These are phyloP conservation scores for Triticum dicoccoides DNA, from an alignment of 176 grass and related monocot species.

Conservation along the genomic window DNA sequence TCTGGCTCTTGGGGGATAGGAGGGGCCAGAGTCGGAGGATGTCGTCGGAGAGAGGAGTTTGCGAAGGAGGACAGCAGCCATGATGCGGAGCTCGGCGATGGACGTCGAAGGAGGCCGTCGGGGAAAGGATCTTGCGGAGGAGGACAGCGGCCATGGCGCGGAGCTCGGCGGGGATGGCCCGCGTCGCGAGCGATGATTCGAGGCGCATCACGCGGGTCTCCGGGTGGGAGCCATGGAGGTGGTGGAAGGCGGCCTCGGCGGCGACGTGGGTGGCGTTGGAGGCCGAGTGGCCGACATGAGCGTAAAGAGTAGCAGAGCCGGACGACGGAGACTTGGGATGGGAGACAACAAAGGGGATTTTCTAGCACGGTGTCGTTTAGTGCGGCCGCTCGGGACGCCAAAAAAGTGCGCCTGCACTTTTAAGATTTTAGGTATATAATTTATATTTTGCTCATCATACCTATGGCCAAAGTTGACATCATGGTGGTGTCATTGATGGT, in stretches of 20 bases:
- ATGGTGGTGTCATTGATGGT: too few species aligned
- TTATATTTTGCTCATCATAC: too few species aligned
- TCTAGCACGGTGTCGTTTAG: too few species aligned
- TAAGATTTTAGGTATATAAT: too few species aligned
- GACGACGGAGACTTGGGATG: too few species aligned
- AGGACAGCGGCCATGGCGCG: conserved; percentile 73
- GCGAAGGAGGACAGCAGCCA: too few species aligned
- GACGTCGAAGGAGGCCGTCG: conserved; percentile 39
- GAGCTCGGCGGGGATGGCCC: conserved; percentile 42
- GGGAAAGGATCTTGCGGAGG: conserved; percentile 79
- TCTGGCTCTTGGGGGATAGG: conserved; percentile 53
- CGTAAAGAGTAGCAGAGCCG: conserved; percentile 40
- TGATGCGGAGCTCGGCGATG: not conserved
- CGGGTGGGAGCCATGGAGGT: conserved; percentile 63
- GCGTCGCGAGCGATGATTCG: conserved; percentile 45
- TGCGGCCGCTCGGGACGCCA: too few species aligned
- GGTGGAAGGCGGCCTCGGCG: conserved; percentile 88
- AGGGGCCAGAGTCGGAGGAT: conserved; percentile 51
- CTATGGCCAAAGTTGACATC: too few species aligned
- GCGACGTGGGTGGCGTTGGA: conserved; percentile 75
- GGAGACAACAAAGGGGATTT: too few species aligned
- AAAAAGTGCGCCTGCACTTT: too few species aligned
- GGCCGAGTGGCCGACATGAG: conserved; percentile 64
- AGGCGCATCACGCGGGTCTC: conserved; percentile 54
- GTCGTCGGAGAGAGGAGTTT: too few species aligned